Percentiles rank a stretch among this genome's conserved stretches.
Conservation (phyloP, 1,139 yeast genomes). For the Scheffersomyces cryptocercus region DNA sequence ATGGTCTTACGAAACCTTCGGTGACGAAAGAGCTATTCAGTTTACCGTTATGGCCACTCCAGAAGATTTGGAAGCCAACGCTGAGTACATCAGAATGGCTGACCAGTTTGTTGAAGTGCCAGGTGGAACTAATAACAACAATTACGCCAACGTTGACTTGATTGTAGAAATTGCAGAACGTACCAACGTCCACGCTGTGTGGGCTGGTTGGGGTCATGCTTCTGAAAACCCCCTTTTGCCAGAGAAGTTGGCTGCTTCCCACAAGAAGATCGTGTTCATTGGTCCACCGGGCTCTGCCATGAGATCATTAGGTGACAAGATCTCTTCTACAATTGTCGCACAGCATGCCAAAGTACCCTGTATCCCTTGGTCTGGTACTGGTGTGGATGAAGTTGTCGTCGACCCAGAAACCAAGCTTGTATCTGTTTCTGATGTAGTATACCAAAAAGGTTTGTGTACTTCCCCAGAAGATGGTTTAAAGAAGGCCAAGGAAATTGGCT, state of each 20-base stretch:
- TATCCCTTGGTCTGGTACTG: slow-evolving; percentile 99
- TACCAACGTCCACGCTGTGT: slow-evolving; percentile 94
- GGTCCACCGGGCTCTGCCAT: slow-evolving; percentile 99
- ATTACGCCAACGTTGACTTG: slow-evolving; percentile 95
- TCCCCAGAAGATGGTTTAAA: slow-evolving; percentile 85
- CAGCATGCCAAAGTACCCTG: slow-evolving; percentile 98
- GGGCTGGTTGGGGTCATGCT: slow-evolving; percentile 99
- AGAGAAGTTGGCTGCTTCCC: slow-evolving; percentile 87
- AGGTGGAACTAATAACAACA: slow-evolving; percentile 98
- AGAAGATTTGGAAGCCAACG: slow-evolving; percentile 94
- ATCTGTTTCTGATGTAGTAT: slow-evolving; percentile 80
- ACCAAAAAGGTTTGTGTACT: slow-evolving; percentile 83
- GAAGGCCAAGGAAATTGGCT: slow-evolving; percentile 84
- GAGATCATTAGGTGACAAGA: slow-evolving; percentile 99
- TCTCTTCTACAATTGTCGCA: slow-evolving; percentile 95
- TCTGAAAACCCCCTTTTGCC: slow-evolving; percentile 96
- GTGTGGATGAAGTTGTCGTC: slow-evolving; percentile 76
- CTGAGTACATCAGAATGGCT: slow-evolving; percentile 98
- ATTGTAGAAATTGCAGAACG: slow-evolving; percentile 97
- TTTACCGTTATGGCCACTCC: slow-evolving; percentile 99
- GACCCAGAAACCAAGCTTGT: slow-evolving; percentile 75
- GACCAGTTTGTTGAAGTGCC: slow-evolving; percentile 98
- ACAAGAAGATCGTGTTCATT: slow-evolving; percentile 84
- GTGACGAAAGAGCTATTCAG: slow-evolving; percentile 88
- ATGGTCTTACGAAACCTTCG: slow-evolving; percentile 99